Evolutionary conservation across 208 protist species (phyloP).

Genomic region (Leishmania aethiopica): DNA sequence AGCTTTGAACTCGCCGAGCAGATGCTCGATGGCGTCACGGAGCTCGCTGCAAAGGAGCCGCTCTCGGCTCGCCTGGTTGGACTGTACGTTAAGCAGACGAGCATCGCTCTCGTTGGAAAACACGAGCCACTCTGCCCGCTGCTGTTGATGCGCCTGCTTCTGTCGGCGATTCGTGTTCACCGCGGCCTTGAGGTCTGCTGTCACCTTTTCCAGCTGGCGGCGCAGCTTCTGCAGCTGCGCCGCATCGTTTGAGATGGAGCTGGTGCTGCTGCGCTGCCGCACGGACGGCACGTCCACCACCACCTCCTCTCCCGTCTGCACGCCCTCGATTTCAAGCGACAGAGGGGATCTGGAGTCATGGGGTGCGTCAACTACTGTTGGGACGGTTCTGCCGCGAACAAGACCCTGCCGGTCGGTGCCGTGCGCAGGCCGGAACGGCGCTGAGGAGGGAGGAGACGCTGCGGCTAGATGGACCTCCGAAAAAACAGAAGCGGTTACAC

Average conservation of each 20-base stretch:
- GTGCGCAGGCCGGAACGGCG: background rate
- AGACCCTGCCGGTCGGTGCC: constrained; percentile 13
- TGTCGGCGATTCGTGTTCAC: constrained; percentile 15
- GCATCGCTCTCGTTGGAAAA: constrained; percentile 18
- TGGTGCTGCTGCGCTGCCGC: constrained; percentile 23
- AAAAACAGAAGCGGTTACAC: background rate
- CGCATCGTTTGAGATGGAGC: constrained; percentile 8
- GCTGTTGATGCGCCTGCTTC: constrained; percentile 25
- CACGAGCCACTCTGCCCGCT: constrained; percentile 11
- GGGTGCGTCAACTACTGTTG: background rate
- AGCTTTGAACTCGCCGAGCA: background rate
- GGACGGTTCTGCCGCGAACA: constrained; percentile 14
- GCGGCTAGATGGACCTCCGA: background rate
- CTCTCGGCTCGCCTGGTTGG: constrained; percentile 8
- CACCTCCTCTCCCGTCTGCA: constrained; percentile 73
- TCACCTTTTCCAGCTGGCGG: constrained; percentile 26
- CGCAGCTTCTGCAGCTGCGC: constrained; percentile 23
- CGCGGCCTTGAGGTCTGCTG: constrained; percentile 5
- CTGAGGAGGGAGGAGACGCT: background rate
- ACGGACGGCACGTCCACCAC: constrained; percentile 21
- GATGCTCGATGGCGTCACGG: background rate
- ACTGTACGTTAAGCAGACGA: constrained; percentile 8
- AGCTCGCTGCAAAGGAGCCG: constrained; percentile 2
- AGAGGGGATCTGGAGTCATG: background rate
- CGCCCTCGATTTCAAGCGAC: constrained; percentile 54